A percentile compares a stretch with the other conserved stretches of the same genome.
Evolutionary conservation across 495 filamentous ascomycete species (phyloP).

Genomic region (Xeromyces bisporus): DNA sequence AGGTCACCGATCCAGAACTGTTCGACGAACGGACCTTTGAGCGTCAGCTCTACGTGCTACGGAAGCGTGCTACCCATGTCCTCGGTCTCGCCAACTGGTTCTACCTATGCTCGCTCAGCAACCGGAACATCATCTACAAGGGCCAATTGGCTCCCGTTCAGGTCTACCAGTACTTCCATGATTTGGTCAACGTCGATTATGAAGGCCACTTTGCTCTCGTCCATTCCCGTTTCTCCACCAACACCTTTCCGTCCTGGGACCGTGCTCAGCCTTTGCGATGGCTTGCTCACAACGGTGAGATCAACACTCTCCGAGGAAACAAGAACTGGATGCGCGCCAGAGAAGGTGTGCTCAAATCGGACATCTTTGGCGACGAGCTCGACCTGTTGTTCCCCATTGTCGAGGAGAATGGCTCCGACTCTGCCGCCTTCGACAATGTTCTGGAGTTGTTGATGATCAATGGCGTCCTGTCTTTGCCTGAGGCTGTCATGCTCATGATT

Average conservation of each 20-base stretch:
- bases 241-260: slow-evolving; percentile 99
- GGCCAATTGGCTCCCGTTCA: slow-evolving; percentile 90
- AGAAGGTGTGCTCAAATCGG: slow-evolving; percentile 88
- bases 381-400: slow-evolving; percentile 88
- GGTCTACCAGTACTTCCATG: slow-evolving; percentile 99
- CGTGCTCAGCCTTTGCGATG: slow-evolving; percentile 91
- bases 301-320: slow-evolving; percentile 95
- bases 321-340: slow-evolving; percentile 99
- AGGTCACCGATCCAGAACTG: slow-evolving; percentile 54
- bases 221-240: slow-evolving; percentile 96
- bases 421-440: slow-evolving; percentile 96
- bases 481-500: slow-evolving; percentile 98
- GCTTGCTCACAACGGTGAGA: slow-evolving; percentile 98
- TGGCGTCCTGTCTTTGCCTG: slow-evolving; percentile 87
- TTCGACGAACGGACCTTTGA: slow-evolving; percentile 85
- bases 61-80: slow-evolving; percentile 86
- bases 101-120: slow-evolving; percentile 93
- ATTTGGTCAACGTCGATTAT: slow-evolving; percentile 92
- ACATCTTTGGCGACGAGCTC: slow-evolving; percentile 84
- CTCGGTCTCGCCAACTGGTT: slow-evolving; percentile 98
- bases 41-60: slow-evolving; percentile 80
- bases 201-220: slow-evolving; percentile 96
- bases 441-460: slow-evolving; percentile 92
- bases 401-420: slow-evolving; percentile 95
- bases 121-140: slow-evolving; percentile 99